Base-by-base conservation (phyloP, 2,329 filamentous ascomycete genomes). In the Cercospora sp. region DNA sequence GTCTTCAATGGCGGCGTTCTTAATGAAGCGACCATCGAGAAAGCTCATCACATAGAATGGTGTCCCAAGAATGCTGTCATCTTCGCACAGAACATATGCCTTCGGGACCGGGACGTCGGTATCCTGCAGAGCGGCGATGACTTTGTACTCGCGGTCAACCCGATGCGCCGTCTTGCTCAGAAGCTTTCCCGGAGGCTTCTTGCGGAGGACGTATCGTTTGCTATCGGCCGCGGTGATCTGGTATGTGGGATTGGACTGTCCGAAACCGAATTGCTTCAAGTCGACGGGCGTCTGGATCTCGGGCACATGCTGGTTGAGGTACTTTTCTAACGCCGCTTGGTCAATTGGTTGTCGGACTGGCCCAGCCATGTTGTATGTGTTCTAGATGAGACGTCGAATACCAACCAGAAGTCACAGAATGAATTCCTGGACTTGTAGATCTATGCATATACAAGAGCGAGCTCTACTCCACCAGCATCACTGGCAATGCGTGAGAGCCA, bases 11-110 rank as follows among this genome's bases (percentile, higher is more conserved):
- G 90, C 84, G 55, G 93, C 90, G 80, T 98, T 93, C 76, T 94
- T 92, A 77, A 98, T 92, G 81, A 97, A 97, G 75, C 95, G 89
- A 16, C 95, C 95, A 76, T 97, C 91, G 69, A 98, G 85, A 79
- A 95, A 98, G 78, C 93, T 89, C 95, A 99, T 98, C 76, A 98
- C 90, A 82, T 99, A 98, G 80, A 98, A 99, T 4, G 93, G 88
- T 3, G 94, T 98, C 64, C 94, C 95, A 71, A 98, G 85, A 43
- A 98, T 85, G 66, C 81, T 82, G 40, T 85, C 83, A 81, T 98
- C 94, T 79, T 96, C 91, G 82, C 95, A 99, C 18, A 98, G 86
- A 75, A 89, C 90, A 79, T 93, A 90, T 8, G 92, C 88, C 78
- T 87, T 90, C 7, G 95, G 95, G 0, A 97, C 93, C 0, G 94